A percentile compares a stretch with the other conserved stretches of the same genome.
phyloP scores from a whole-genome alignment of 2,329 filamentous ascomycete species.

The Tothia fuscella region DNA sequence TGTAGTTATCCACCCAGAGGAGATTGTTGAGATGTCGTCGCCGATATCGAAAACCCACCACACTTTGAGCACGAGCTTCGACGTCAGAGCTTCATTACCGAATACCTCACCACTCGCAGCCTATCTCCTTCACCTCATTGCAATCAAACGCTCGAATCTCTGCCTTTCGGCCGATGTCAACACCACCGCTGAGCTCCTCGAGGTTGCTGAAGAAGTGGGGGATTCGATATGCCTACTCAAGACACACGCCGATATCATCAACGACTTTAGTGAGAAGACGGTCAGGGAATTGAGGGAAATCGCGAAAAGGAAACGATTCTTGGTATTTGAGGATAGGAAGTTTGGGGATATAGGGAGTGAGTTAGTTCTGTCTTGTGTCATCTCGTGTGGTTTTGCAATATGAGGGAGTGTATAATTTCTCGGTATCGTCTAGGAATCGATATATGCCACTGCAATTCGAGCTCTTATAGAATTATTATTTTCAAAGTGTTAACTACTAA shows the following conservation, averaged over 20 bases:
- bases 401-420: no score
- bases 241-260: constrained; percentile 50
- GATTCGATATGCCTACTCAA: constrained; percentile 50
- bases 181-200: constrained; percentile 42
- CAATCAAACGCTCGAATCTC: constrained; percentile 39
- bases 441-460: no score
- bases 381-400: neutral
- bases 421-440: no score
- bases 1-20: no score
- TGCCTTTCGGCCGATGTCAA: constrained; percentile 47
- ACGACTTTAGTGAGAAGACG: constrained; percentile 47
- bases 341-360: constrained; percentile 45
- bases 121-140: constrained; percentile 37
- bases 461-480: no score
- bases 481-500: neutral
- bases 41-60: constrained; percentile 1
- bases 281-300: constrained; percentile 36
- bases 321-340: constrained; percentile 44
- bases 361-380: constrained; percentile 14
- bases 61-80: constrained; percentile 23
- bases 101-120: constrained; percentile 33
- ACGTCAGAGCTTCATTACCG: constrained; percentile 31
- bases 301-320: constrained; percentile 36
- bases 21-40: no score
- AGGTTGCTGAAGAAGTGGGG: constrained; percentile 45